Evolutionary conservation across 2,329 filamentous ascomycete genomes (phyloP), one percentile per base, ranked within the genome.

Genomic region (Talaromyces sp.): DNA sequence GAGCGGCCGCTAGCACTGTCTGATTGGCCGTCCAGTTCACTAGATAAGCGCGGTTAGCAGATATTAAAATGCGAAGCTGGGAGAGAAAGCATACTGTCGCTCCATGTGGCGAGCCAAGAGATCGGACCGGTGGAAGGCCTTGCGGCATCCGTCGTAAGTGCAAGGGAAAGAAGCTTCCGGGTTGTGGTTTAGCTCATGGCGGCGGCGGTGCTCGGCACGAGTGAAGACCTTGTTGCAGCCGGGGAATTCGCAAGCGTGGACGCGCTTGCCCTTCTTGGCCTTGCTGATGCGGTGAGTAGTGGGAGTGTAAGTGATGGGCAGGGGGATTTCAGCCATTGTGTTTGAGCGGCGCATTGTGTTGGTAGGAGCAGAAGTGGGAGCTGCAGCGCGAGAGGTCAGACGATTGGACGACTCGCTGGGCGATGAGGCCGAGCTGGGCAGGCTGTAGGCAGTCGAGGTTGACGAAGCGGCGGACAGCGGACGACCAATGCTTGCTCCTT

Each of bases 231-330:
- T 81, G 62, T 71, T 72, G 65, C 79, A 81, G 43, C 78, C 77
- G 17, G 76, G 76, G 61, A 70, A 78, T 60, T 79, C 73, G 65
- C 79, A 81, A 9, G 73, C 73, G 65, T 81, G 79, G 14, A 81
- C 79, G 56, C 78, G 75, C 67, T 81, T 81, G 31, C 79, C 79
- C 67, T 81, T 81, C 70, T 80, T 81, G 12, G 79, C 79, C 66
- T 81, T 81, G 70, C 79, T 81, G 64, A 81, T 75, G 56, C 79
- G 76, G 64, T 75, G 75, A 38, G 79, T 81, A 21, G 78, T 80
- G 24, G 79, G 79, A 29, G 79, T 81, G 61, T 79, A 80, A 58
- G 75, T 76, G 54, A 79, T 68, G 21, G 74, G 70, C 61, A 74
- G 61, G 29, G 70, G 64, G 50, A 70, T 67, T 32, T 75, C 72